Evolutionary conservation across 176 grass and related monocot genomes (phyloP), one percentile per base, ranked within the genome.

Genomic region (Chrysopogon serrulatus): DNA sequence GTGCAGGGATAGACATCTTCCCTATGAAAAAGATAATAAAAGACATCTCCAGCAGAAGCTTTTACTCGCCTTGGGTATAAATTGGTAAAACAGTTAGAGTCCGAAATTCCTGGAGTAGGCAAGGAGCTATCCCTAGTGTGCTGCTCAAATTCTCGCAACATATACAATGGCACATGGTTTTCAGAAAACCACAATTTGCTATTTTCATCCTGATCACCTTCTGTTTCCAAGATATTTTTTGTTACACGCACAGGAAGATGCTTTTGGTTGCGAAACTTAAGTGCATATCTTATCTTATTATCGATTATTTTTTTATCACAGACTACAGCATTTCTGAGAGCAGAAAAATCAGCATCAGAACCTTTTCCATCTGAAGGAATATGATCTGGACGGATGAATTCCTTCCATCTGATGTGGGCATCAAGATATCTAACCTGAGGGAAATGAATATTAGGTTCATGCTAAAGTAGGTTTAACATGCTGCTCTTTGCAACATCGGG

Each of bases 341-440:
- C 85, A 77, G 89, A 89, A 57, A 85, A 71, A 30, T 96, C 96
- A 37, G 77, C 68, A 68, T 99, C 96, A 60, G 78, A 72, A 73
- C 74, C 69, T 89, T 91, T 99, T 36, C 87, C 91, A 83, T 94
- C 93, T 79, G 85, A 90, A 78, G 71, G 63, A 80, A 76, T 67
- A 71, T 92, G 96, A 85, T 99, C 96, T 30, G 91, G 93, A 68
- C 83, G 91, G 79, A 92, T 80, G 83, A 99, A 87, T 49, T 99
- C 93, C 84, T 89, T 93, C 96, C 96, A 99, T 86, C 84, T 99
- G 80, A 99, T 92, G 71, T 99, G 91, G 56, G 89, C 73, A 86
- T 96, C 94, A 84, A 99, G 87, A 87, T 96, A 96, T 91, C 96
- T 99, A 43, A 99, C 91, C 96, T 99, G 96, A 81, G 77, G 82